A percentile compares a stretch with the other conserved stretches of the same genome.
phyloP scores from a whole-genome alignment of 495 filamentous ascomycete species.

The Penicillium verhagenii region DNA sequence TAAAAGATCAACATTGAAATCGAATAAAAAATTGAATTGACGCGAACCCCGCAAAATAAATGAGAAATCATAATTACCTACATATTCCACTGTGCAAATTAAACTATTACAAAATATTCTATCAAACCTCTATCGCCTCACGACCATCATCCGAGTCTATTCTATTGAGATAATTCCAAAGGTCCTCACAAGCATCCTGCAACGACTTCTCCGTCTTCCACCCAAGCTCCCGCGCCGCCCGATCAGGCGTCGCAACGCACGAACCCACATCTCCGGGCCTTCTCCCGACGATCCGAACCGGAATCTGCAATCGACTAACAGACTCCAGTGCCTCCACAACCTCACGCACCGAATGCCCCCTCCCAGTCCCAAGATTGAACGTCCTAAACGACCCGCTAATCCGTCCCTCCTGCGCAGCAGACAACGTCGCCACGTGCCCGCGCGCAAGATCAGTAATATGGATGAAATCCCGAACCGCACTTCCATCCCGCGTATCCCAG shows the following conservation, averaged over 20 bases:
- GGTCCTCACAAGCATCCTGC: slow-evolving; percentile 5
- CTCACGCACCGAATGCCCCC: background rate
- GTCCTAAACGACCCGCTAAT: slow-evolving; percentile 1
- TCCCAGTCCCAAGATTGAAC: slow-evolving; percentile 1
- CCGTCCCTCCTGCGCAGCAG: slow-evolving; percentile 1
- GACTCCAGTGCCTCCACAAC: background rate
- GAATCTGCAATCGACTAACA: background rate
- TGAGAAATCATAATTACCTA: background rate
- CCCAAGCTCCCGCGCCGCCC: background rate
- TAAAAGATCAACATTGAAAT: too few species aligned
- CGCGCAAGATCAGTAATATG: slow-evolving; percentile 7
- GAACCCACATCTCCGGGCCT: slow-evolving; percentile 1
- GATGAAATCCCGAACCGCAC: slow-evolving; percentile 4
- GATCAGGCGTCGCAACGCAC: slow-evolving; percentile 1
- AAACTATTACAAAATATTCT: background rate
- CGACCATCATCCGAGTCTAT: background rate
- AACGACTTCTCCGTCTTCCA: slow-evolving; percentile 5
- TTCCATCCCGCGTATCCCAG: slow-evolving; percentile 4
- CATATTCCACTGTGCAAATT: background rate
- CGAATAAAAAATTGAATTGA: too few species aligned
- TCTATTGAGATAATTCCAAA: slow-evolving; percentile 7
- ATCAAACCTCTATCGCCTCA: background rate
- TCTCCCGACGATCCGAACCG: background rate
- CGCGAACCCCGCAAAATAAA: too few species aligned
- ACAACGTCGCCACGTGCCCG: slow-evolving; percentile 1